Evolutionary conservation across 768 basidiomycete species (phyloP).

Genomic region (Macrolepiota dolichaula): DNA sequence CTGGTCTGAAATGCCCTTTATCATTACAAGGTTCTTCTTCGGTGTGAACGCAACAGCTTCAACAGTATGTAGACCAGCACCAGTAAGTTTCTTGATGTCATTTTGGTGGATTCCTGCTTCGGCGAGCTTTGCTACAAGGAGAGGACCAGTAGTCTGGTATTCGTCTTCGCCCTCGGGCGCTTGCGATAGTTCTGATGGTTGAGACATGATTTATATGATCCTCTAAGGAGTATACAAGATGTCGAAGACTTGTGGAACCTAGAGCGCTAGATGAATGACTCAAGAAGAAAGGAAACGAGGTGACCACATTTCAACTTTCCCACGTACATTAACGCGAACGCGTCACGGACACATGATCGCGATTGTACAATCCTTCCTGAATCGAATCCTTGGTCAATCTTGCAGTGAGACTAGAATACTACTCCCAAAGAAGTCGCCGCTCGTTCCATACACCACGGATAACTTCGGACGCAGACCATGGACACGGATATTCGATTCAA

Average conservation of each 20-base stretch:
- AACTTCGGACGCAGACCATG: too few relatives aligned
- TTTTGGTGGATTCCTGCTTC: conserved; percentile 87
- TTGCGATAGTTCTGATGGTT: conserved; percentile 49
- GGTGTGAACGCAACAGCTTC: conserved; percentile 96
- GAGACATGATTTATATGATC: conserved; percentile 42
- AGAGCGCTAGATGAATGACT: conserved; percentile 3
- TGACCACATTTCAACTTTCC: conserved; percentile 16
- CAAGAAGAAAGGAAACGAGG: conserved; percentile 8
- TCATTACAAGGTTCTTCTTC: conserved; percentile 84
- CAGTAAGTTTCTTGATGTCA: conserved; percentile 93
- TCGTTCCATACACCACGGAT: too few relatives aligned
- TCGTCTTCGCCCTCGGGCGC: conserved; percentile 47
- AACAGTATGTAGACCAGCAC: conserved; percentile 90
- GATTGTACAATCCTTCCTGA: background rate
- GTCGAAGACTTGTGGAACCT: background rate
- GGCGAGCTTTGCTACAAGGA: conserved; percentile 80
- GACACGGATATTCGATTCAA: too few relatives aligned
- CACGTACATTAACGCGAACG: conserved; percentile 25
- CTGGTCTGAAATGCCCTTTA: conserved; percentile 95
- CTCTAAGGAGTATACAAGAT: background rate
- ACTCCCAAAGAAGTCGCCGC: too few relatives aligned
- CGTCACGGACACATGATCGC: conserved; percentile 27
- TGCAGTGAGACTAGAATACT: too few relatives aligned
- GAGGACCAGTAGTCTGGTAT: conserved; percentile 67
- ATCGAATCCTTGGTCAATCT: too few relatives aligned